Evolutionary conservation across 1,284 basidiomycete species (phyloP).

Genomic region (Leccinum pseudoinsigne): DNA sequence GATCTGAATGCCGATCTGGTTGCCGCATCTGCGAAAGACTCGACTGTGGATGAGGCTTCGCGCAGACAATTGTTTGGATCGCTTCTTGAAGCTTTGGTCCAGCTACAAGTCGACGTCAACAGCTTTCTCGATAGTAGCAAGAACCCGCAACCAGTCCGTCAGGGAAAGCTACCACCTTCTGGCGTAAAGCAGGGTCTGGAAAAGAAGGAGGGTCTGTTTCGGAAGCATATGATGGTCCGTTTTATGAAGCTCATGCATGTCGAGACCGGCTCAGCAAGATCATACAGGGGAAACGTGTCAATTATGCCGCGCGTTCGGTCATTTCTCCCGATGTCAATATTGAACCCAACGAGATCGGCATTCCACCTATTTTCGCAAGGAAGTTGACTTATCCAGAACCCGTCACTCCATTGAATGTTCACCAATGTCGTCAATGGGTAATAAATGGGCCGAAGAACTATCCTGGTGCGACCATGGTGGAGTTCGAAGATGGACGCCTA

Average conservation of each 20-base stretch:
- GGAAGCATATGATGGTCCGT: slow-evolving; percentile 98
- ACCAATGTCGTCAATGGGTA: slow-evolving; percentile 88
- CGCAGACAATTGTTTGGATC: slow-evolving; percentile 63
- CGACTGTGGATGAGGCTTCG: slow-evolving; percentile 54
- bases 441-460: slow-evolving; percentile 90
- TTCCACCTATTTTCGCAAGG: slow-evolving; percentile 96
- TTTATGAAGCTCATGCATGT: slow-evolving; percentile 2
- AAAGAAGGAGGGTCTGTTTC: slow-evolving; percentile 99
- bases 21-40: slow-evolving; percentile 59
- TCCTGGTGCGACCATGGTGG: slow-evolving; percentile 94
- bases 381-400: slow-evolving; percentile 98
- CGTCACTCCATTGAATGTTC: slow-evolving; percentile 90
- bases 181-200: slow-evolving; percentile 98
- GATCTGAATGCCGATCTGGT: slow-evolving; percentile 75
- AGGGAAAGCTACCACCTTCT: slow-evolving; percentile 90
- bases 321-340: slow-evolving; percentile 99
- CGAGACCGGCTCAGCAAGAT: slow-evolving; percentile 7
- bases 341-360: slow-evolving; percentile 98
- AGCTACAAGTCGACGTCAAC: slow-evolving; percentile 95
- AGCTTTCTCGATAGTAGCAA: slow-evolving; percentile 98
- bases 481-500: slow-evolving; percentile 92
- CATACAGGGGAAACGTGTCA: slow-evolving; percentile 94
- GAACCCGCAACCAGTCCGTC: slow-evolving; percentile 84
- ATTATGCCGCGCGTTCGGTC: slow-evolving; percentile 98
- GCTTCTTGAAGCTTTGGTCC: slow-evolving; percentile 83